Evolutionary conservation across 2,329 filamentous ascomycete species (phyloP).

Genomic region (Aspergillus tanneri): DNA sequence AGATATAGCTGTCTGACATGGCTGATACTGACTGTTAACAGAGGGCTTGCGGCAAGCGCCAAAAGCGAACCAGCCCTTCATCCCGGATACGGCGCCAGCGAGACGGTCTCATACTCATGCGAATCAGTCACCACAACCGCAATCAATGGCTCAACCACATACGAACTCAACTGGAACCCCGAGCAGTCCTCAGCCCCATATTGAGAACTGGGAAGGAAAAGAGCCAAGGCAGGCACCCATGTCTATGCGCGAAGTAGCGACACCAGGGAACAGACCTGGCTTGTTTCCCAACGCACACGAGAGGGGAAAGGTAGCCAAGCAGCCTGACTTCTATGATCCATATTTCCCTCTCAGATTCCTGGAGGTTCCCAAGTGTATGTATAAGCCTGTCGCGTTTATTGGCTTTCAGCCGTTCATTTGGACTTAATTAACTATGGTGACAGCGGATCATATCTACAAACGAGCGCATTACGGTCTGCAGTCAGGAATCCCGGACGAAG

Average conservation of each 20-base stretch:
- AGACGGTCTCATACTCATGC: slow-evolving; percentile 33
- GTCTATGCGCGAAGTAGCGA: slow-evolving; percentile 42
- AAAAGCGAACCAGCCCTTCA: slow-evolving; percentile 41
- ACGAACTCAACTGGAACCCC: slow-evolving; percentile 33
- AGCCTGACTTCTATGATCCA: slow-evolving; percentile 41
- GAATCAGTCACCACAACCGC: slow-evolving; percentile 37
- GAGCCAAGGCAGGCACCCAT: slow-evolving; percentile 38
- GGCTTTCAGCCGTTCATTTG: neutral
- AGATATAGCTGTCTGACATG: neutral
- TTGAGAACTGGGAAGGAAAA: slow-evolving; percentile 41
- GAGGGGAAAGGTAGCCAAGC: slow-evolving; percentile 31
- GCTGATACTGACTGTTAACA: slow-evolving; percentile 21
- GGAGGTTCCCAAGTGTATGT: slow-evolving; percentile 40
- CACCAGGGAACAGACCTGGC: slow-evolving; percentile 45
- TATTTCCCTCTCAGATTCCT: slow-evolving; percentile 38
- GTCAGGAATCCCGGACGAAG: slow-evolving; percentile 74
- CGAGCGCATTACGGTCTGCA: slow-evolving; percentile 80
- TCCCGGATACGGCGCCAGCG: slow-evolving; percentile 39
- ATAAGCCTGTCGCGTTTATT: neutral
- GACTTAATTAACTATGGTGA: slow-evolving; percentile 13
- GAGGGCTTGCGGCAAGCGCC: slow-evolving; percentile 43
- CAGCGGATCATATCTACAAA: slow-evolving; percentile 71
- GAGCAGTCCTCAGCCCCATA: slow-evolving; percentile 29
- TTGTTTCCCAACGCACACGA: slow-evolving; percentile 32
- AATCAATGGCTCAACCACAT: slow-evolving; percentile 24